These are phyloP conservation scores for Phytophthora fragariaefolia DNA, from an alignment of 352 stramenopile genomes.

Conservation along the genomic window DNA sequence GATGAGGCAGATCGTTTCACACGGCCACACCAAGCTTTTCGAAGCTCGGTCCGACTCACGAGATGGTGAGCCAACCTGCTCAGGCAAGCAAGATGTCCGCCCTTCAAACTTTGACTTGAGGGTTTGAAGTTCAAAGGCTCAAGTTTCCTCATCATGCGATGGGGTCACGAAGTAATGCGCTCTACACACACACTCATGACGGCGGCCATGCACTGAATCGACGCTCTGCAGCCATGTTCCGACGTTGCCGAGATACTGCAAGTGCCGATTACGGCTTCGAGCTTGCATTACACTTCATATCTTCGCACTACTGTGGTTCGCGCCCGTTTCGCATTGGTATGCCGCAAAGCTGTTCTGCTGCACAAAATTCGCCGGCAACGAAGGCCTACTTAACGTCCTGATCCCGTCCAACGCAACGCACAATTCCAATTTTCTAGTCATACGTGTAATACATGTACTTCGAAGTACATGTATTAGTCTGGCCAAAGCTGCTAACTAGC, in stretches of 20 bases:
- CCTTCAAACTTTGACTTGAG: conserved; percentile 13
- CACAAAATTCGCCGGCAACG: background rate
- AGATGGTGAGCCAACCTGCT: conserved; percentile 9
- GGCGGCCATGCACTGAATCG: background rate
- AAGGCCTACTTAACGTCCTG: background rate
- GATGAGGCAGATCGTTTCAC: conserved; percentile 22
- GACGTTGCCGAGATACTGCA: background rate
- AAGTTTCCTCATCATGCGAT: conserved; percentile 12
- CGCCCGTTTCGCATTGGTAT: background rate
- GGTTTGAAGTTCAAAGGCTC: no score
- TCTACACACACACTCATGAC: no score
- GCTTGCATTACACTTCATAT: background rate
- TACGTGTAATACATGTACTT: no score
- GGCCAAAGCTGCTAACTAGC: conserved; percentile 10
- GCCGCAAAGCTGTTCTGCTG: background rate
- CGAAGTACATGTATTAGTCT: no score
- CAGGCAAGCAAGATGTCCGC: conserved; percentile 23
- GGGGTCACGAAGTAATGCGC: conserved; percentile 2
- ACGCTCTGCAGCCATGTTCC: conserved; percentile 1
- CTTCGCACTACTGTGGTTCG: background rate
- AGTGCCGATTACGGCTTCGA: background rate
- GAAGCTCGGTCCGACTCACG: conserved; percentile 12
- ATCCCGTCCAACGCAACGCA: conserved; percentile 1
- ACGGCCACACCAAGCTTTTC: conserved; percentile 2
- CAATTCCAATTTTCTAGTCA: conserved; percentile 1